These are phyloP conservation scores for Didymella pinodella DNA, from an alignment of 2,329 filamentous ascomycete species.

Conservation along the genomic window DNA sequence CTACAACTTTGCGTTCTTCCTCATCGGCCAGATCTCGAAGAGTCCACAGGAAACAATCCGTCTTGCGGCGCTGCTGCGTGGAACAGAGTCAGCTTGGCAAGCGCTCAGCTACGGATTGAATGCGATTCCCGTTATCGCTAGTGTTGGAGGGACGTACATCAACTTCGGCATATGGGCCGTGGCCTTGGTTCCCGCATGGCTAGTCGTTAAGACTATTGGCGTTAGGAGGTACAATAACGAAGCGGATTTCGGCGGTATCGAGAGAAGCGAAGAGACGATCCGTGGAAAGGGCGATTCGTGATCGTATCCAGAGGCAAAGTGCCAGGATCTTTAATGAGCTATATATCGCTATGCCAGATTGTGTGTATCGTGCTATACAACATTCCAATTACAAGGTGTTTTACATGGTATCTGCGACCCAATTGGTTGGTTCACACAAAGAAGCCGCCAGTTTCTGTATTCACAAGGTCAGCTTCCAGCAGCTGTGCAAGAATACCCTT, in stretches of 20 bases:
- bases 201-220: conserved; percentile 66
- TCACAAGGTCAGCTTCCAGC: conserved; percentile 21
- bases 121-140: conserved; percentile 66
- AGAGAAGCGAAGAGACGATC: conserved; percentile 9
- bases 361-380: neutral
- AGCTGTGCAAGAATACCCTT: conserved; percentile 22
- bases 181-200: conserved; percentile 69
- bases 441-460: neutral
- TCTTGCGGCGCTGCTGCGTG: conserved; percentile 69
- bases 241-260: conserved; percentile 2
- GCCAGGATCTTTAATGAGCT: neutral
- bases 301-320: neutral
- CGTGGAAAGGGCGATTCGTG: conserved; percentile 2
- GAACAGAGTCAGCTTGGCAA: conserved; percentile 74
- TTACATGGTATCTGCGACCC: neutral
- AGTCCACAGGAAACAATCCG: conserved; percentile 69
- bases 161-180: conserved; percentile 73
- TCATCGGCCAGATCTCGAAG: conserved; percentile 69
- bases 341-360: neutral
- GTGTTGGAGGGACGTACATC: conserved; percentile 71
- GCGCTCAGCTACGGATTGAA: conserved; percentile 74
- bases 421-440: neutral
- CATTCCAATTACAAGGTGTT: neutral
- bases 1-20: conserved; percentile 75
- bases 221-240: conserved; percentile 33